Evolutionary conservation across 2,329 filamentous ascomycete species (phyloP).

Genomic region (Fusarium sp.): DNA sequence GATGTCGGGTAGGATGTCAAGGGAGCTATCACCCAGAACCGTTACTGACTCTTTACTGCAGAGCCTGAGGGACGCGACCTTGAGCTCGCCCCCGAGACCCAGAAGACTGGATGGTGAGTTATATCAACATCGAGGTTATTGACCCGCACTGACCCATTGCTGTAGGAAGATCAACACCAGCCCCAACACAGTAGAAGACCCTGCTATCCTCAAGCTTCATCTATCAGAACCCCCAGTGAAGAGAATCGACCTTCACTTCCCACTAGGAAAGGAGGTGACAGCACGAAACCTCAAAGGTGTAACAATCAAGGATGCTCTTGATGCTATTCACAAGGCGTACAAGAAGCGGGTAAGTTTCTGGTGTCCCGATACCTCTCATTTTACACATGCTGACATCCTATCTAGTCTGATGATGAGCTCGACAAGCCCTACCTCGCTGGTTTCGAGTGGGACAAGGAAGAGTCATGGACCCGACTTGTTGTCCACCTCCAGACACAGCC

Average conservation of each 20-base stretch:
- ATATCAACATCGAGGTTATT: background rate
- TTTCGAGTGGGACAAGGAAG: slow-evolving; percentile 96
- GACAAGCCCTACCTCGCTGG: slow-evolving; percentile 88
- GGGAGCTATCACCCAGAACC: background rate
- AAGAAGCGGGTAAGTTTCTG: slow-evolving; percentile 85
- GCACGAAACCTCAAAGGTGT: slow-evolving; percentile 94
- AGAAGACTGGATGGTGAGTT: slow-evolving; percentile 87
- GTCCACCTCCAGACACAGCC: slow-evolving; percentile 86
- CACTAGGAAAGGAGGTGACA: slow-evolving; percentile 86
- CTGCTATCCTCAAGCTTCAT: slow-evolving; percentile 82
- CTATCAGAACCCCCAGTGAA: slow-evolving; percentile 87
- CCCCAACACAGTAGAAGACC: slow-evolving; percentile 81
- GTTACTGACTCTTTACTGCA: slow-evolving; percentile 55
- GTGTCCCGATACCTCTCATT: background rate
- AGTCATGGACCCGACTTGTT: slow-evolving; percentile 87
- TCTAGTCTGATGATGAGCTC: slow-evolving; percentile 89
- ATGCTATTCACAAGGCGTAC: slow-evolving; percentile 95
- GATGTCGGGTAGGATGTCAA: slow-evolving; percentile 14
- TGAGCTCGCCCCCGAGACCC: slow-evolving; percentile 84
- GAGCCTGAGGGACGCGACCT: slow-evolving; percentile 74
- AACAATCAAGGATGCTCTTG: slow-evolving; percentile 95
- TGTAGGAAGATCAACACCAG: slow-evolving; percentile 94
- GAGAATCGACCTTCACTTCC: slow-evolving; percentile 94
- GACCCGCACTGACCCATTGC: slow-evolving; percentile 13
- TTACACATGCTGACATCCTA: slow-evolving; percentile 7